Conservation (phyloP, 148 eudicot species). For the Fagopyrum esculentum region DNA sequence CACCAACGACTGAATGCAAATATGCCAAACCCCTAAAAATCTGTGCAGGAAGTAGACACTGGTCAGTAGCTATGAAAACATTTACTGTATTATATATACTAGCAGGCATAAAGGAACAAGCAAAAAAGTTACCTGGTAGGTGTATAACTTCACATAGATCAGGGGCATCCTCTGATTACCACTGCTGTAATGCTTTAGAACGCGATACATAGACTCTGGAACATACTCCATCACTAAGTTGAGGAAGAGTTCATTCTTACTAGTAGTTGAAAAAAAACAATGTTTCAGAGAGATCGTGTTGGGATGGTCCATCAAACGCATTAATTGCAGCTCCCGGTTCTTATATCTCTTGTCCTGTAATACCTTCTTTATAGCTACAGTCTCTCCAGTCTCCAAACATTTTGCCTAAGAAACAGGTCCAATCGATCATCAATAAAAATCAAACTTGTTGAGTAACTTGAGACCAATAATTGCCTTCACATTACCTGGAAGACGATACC, state of each 20-base stretch:
- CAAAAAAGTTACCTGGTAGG: conserved; percentile 35
- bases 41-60: conserved; percentile 25
- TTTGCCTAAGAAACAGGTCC: conserved; percentile 4
- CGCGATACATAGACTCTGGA: conserved; percentile 50
- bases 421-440: not conserved
- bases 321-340: conserved; percentile 54
- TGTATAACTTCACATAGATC: conserved; percentile 56
- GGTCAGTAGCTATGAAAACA: conserved; percentile 4
- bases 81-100: not conserved
- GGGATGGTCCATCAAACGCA: conserved; percentile 62
- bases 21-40: conserved; percentile 63
- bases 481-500: conserved; percentile 12
- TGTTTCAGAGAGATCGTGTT: conserved; percentile 53
- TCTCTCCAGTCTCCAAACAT: conserved; percentile 15
- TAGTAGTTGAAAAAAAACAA: conserved; percentile 56
- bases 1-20: conserved; percentile 65
- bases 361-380: conserved; percentile 30
- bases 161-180: conserved; percentile 56
- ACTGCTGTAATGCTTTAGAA: conserved; percentile 47
- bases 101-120: not conserved
- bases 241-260: conserved; percentile 50
- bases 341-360: conserved; percentile 64
- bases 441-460: not conserved
- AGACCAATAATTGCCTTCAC: not conserved
- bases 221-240: conserved; percentile 72